Evolutionary conservation across 169 alveolate genomes (phyloP).

Genomic region (Plasmodium vinckei): DNA sequence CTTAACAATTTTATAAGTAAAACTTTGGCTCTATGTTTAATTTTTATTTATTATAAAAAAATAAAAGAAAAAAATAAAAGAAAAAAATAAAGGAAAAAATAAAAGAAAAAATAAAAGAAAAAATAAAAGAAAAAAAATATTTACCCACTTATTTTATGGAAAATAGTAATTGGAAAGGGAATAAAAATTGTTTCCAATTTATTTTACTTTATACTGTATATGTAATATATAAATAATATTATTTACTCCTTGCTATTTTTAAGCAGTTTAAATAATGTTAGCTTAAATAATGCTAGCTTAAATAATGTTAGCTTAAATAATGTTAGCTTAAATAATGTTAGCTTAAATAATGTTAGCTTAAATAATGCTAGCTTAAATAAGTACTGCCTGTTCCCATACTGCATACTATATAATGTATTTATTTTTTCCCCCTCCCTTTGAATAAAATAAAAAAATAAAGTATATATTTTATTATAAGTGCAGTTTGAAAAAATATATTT

Average conservation of each 20-base stretch:
- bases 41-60: neutral
- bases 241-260: no score
- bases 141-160: neutral
- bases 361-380: neutral
- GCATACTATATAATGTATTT: no score
- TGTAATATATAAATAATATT: neutral
- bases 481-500: no score
- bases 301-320: neutral
- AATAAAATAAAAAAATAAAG: no score
- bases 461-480: no score
- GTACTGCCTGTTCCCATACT: no score
- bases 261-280: neutral
- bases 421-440: no score
- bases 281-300: neutral
- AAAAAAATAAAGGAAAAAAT: neutral
- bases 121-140: neutral
- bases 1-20: no score
- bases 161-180: no score
- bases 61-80: neutral
- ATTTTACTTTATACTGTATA: neutral
- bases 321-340: neutral
- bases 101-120: neutral
- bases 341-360: no score
- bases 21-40: no score
- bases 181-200: neutral